Conservation (phyloP, 1,284 basidiomycete species). For the Pholiota adiposa region DNA sequence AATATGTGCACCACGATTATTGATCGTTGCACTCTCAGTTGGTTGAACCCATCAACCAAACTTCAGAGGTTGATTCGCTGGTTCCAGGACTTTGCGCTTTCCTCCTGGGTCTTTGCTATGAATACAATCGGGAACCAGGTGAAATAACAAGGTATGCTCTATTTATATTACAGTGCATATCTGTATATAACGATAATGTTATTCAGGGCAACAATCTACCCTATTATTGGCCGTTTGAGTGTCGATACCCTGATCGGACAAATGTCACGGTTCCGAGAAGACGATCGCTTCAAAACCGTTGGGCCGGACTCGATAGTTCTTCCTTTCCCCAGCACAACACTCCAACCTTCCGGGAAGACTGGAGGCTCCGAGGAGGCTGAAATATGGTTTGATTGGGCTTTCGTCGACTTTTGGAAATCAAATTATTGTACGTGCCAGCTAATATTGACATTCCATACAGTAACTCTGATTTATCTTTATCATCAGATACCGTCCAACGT, state of each 20-base stretch:
- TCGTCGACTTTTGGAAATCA: slow-evolving; percentile 99
- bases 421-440: slow-evolving; percentile 82
- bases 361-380: slow-evolving; percentile 72
- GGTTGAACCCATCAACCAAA: slow-evolving; percentile 93
- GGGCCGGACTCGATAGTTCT: slow-evolving; percentile 79
- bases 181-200: neutral
- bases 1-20: neutral
- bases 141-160: slow-evolving; percentile 78
- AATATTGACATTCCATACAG: neutral
- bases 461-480: slow-evolving; percentile 8
- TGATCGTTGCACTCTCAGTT: slow-evolving; percentile 57
- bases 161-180: no score
- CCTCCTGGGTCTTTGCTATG: slow-evolving; percentile 92
- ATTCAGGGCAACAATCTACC: slow-evolving; percentile 77
- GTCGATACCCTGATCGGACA: slow-evolving; percentile 90
- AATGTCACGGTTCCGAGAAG: slow-evolving; percentile 86
- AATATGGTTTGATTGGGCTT: slow-evolving; percentile 98
- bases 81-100: slow-evolving; percentile 93
- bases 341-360: slow-evolving; percentile 39
- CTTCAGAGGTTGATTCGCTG: slow-evolving; percentile 83
- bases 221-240: slow-evolving; percentile 85
- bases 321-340: slow-evolving; percentile 45
- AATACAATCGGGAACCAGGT: slow-evolving; percentile 92
- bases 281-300: slow-evolving; percentile 88
- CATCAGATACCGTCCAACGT: slow-evolving; percentile 71